These are phyloP conservation scores for Mantamonas sphyraenae DNA, from an alignment of 78 protist species.

Conservation along the genomic window DNA sequence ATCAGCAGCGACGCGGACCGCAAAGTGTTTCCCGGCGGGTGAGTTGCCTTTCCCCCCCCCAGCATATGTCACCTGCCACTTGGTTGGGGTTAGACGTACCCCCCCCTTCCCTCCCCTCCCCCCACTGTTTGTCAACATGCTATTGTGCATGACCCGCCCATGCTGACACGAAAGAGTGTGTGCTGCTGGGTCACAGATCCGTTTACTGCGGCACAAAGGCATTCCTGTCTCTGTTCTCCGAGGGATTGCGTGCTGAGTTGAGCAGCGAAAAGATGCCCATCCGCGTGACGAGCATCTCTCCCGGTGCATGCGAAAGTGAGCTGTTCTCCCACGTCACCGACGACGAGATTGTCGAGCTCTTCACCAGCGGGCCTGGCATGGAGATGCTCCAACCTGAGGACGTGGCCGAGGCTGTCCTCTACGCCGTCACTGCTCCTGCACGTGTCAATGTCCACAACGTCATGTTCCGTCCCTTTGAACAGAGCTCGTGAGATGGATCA, in stretches of 20 bases:
- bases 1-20: slow-evolving; percentile 16
- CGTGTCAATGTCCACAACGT: slow-evolving; percentile 6
- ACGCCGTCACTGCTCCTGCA: slow-evolving; percentile 6
- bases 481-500: too few species aligned
- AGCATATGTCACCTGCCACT: too few species aligned
- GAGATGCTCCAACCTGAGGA: slow-evolving; percentile 8
- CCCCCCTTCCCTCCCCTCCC: too few species aligned
- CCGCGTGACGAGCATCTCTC: slow-evolving; percentile 18
- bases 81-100: too few species aligned
- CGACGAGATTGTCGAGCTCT: background rate
- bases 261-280: background rate
- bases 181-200: too few species aligned
- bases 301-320: slow-evolving; percentile 6
- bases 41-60: too few species aligned
- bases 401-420: slow-evolving; percentile 1
- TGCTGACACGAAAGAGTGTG: too few species aligned
- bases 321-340: slow-evolving; percentile 2
- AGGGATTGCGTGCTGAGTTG: slow-evolving; percentile 28
- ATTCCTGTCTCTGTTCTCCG: slow-evolving; percentile 3
- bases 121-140: too few species aligned
- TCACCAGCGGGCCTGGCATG: background rate
- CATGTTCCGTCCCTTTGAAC: too few species aligned
- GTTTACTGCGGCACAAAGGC: slow-evolving; percentile 18
- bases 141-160: too few species aligned
- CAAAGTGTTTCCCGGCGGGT: slow-evolving; percentile 23